Percentiles rank a stretch among this genome's conserved stretches.
These are phyloP conservation scores for Elaeis oleifera DNA, from an alignment of 202 grass and related monocot species.

Conservation along the genomic window DNA sequence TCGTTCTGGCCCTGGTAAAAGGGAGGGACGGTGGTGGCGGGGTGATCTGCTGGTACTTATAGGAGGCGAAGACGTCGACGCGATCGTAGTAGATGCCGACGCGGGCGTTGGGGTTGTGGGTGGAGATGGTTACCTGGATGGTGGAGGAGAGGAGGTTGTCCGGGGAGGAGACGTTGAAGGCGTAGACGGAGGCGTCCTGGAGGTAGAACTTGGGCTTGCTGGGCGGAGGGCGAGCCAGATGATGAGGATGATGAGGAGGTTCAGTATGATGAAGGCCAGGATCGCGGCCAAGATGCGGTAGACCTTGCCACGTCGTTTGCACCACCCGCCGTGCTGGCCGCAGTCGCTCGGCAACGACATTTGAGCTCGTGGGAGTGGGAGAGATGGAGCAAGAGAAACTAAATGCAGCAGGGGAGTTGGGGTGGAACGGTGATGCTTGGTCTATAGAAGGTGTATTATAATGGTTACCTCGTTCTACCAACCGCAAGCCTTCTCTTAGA, in stretches of 20 bases:
- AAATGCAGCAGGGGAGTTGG: too few relatives aligned
- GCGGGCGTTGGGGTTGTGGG: conserved; percentile 68
- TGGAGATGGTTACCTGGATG: conserved; percentile 60
- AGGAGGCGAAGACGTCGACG: conserved; percentile 55
- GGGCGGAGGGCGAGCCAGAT: conserved; percentile 59
- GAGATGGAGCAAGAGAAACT: too few relatives aligned
- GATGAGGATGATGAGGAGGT: conserved; percentile 41
- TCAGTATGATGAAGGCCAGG: conserved; percentile 18
- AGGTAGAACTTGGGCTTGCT: conserved; percentile 65
- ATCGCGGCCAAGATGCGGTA: conserved; percentile 10
- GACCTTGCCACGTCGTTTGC: background rate
- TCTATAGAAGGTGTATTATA: too few relatives aligned
- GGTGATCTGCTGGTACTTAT: conserved; percentile 79
- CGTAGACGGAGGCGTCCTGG: conserved; percentile 36
- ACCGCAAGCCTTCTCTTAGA: too few relatives aligned
- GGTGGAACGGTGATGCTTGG: too few relatives aligned
- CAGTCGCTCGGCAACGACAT: conserved; percentile 23
- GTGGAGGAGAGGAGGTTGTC: conserved; percentile 16
- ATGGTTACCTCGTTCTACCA: too few relatives aligned
- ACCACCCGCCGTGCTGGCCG: conserved; percentile 34
- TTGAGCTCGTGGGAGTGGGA: too few relatives aligned
- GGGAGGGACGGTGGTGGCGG: conserved; percentile 29
- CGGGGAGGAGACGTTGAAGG: conserved; percentile 39
- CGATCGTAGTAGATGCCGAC: conserved; percentile 76
- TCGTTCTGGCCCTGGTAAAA: conserved; percentile 66